Evolutionary conservation across 768 basidiomycete genomes (phyloP), one percentile per base, ranked within the genome.

Genomic region (Boletales sp.): DNA sequence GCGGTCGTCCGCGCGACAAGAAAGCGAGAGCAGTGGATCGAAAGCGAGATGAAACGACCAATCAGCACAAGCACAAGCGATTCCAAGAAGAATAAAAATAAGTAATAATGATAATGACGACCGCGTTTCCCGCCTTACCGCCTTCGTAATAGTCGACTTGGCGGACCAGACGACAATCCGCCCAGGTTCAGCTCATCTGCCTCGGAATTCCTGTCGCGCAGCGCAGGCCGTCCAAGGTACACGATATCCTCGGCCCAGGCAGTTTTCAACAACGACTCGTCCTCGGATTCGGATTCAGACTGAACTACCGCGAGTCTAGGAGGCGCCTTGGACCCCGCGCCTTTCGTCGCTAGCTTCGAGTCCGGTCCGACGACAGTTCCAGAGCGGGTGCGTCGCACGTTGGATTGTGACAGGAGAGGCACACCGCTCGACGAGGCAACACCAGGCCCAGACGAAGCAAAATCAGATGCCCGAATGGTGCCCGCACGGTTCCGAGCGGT

Each of bases 381-480:
- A 43, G 77, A 79, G 40, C 78, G 72, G 9, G 76, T 75, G 9
- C 80, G 71, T 18, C 70, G 65, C 12, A 72, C 57, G 13, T 62
- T 62, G 55, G 65, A 36, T 59, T 63, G 27, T 0, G 43, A 27
- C 8, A 10, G 14, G 40, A 29, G 27, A 12, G 52, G 29, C 29
- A 21, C 31, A 40, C 40, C 9, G 57, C 52, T 21, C 3, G 55
- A 48, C 30, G 45, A 49, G 41, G 47, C 29, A 32, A 40, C 34
- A 10, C 41, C 43, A 6, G 56, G 49, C 18, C 44, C 47, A 6
- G 56, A 48, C 31, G 54, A 68, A 31, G 54, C 17, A 42, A 69
- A 73, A 53, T 77, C 76, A n/a, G 72, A 80, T 42, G 73, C 78
- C 45, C 72, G 78, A 59, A 74, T 81, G 45, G 75, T 81, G 52